Conservation (phyloP, 2,329 filamentous ascomycete genomes). For the Pleomassaria siparia region DNA sequence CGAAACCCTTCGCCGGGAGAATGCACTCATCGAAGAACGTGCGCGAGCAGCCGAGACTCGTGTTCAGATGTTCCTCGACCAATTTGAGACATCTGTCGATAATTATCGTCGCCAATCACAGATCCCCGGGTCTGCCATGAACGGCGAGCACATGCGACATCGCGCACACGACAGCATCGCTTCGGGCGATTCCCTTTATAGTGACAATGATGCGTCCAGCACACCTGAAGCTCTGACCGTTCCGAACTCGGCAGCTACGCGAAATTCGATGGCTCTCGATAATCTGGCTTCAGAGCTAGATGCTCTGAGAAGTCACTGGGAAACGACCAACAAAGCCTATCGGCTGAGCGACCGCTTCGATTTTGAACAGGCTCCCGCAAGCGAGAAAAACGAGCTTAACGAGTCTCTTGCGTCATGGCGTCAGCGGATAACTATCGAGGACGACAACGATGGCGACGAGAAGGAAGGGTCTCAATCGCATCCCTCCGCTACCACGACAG, state of each 20-base stretch:
- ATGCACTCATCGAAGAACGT: conserved; percentile 75
- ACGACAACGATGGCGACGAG: conserved; percentile 22
- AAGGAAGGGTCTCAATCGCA: conserved; percentile 5
- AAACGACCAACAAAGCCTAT: conserved; percentile 93
- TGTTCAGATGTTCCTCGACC: conserved; percentile 88
- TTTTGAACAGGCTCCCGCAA: conserved; percentile 63
- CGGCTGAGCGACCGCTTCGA: conserved; percentile 87
- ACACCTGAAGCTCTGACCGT: conserved; percentile 37
- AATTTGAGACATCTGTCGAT: conserved; percentile 90
- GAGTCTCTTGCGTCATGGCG: conserved; percentile 41
- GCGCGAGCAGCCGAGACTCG: conserved; percentile 90
- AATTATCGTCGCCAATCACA: conserved; percentile 82
- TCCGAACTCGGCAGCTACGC: conserved; percentile 37
- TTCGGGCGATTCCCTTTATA: conserved; percentile 55
- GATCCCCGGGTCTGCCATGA: conserved; percentile 35
- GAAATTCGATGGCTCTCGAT: conserved; percentile 75
- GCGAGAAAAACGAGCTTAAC: conserved; percentile 32
- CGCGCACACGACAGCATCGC: conserved; percentile 63
- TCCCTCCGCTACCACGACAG: conserved; percentile 9
- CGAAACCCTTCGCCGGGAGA: conserved; percentile 81
- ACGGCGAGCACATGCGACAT: conserved; percentile 35
- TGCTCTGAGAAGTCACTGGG: conserved; percentile 87
- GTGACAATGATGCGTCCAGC: conserved; percentile 40
- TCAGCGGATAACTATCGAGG: conserved; percentile 32
- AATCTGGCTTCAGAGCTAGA: conserved; percentile 91